Percentiles rank a stretch among this genome's conserved stretches.
Evolutionary conservation across 305 asterid genomes (phyloP).

Genomic region (Salvia sclarea): DNA sequence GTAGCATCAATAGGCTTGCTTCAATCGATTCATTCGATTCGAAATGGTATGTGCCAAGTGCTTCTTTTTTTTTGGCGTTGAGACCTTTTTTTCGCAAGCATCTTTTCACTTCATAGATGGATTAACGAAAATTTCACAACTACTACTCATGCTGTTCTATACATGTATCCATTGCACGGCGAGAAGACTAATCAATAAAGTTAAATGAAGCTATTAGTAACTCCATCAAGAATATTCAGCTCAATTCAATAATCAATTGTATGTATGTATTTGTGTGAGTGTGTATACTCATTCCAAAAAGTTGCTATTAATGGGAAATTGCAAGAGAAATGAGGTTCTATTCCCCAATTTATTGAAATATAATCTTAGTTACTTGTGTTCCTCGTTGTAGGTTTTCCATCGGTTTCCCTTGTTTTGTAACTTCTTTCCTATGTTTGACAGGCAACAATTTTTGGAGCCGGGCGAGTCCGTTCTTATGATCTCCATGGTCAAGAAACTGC

Average conservation of each 20-base stretch:
- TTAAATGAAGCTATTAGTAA: not conserved
- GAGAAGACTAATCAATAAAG: not conserved
- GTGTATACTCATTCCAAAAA: no score
- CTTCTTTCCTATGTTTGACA: constrained; percentile 36
- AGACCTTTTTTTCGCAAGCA: not conserved
- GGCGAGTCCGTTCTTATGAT: constrained; percentile 98
- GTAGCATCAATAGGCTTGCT: constrained; percentile 88
- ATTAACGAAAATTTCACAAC: not conserved
- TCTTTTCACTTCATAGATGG: not conserved
- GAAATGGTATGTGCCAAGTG: constrained; percentile 59
- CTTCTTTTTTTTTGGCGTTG: not conserved
- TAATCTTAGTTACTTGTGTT: no score
- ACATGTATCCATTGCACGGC: not conserved
- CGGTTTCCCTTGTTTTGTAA: not conserved
- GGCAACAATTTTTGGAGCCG: constrained; percentile 97
- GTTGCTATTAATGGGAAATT: not conserved
- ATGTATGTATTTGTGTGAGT: no score
- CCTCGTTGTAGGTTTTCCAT: no score
- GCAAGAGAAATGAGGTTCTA: no score
- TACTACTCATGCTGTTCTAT: not conserved
- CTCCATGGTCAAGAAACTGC: constrained; percentile 92
- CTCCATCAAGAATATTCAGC: not conserved
- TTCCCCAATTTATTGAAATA: no score
- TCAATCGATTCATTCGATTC: constrained; percentile 97
- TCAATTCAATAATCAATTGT: no score